Percentiles rank a stretch among this genome's conserved stretches.
phyloP scores from a whole-genome alignment of 2,329 filamentous ascomycete species.

The Venturiaceae sp. region DNA sequence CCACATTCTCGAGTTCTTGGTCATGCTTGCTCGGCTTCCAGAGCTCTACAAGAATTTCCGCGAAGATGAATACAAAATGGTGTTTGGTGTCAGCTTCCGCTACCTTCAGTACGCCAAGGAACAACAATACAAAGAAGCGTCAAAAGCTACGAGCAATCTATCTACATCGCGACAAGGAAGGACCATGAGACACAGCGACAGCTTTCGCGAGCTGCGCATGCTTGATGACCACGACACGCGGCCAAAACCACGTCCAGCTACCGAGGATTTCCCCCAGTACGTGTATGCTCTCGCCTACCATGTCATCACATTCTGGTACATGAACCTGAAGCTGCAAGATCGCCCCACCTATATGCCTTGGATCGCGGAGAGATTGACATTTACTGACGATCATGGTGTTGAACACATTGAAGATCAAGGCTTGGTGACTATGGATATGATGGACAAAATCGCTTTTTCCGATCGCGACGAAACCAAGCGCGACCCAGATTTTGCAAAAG shows the following conservation, averaged over 20 bases:
- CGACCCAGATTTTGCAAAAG: constrained; percentile 54
- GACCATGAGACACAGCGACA: constrained; percentile 30
- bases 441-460: constrained; percentile 80
- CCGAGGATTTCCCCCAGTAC: constrained; percentile 81
- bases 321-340: constrained; percentile 77
- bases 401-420: constrained; percentile 83
- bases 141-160: background rate
- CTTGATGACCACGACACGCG: constrained; percentile 6
- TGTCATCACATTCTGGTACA: constrained; percentile 94
- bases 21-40: constrained; percentile 73
- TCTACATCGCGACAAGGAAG: constrained; percentile 13
- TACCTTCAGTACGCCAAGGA: constrained; percentile 86
- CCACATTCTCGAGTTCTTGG: constrained; percentile 93
- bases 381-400: constrained; percentile 57
- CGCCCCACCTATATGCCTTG: constrained; percentile 76
- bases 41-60: constrained; percentile 81
- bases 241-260: constrained; percentile 20
- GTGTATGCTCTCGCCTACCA: constrained; percentile 91
- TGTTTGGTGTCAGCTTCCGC: constrained; percentile 91
- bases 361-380: constrained; percentile 77
- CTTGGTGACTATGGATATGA: constrained; percentile 86
- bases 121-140: constrained; percentile 2
- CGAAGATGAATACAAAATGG: constrained; percentile 83
- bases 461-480: constrained; percentile 69
- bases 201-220: constrained; percentile 29